Evolutionary conservation across 2,329 filamentous ascomycete species (phyloP), one percentile per base, ranked within the genome.

Genomic region (Cladophialophora bantiana): DNA sequence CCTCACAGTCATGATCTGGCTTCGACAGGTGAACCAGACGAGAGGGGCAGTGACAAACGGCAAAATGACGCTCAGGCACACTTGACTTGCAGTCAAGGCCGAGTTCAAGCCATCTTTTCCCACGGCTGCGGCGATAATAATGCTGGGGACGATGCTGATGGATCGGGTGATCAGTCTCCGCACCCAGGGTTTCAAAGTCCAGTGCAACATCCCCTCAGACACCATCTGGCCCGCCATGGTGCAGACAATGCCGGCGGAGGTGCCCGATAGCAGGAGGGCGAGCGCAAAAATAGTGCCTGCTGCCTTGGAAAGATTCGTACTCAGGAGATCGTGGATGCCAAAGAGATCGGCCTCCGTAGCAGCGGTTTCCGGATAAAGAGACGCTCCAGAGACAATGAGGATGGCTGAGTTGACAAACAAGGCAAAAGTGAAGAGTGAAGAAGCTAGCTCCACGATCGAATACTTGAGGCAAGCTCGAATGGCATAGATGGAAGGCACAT

Each of bases 151-250:
- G 76, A 96, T 93, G 74, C 90, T 92, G 76, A 96, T 91, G 58
- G 85, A 87, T 32, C 93, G 86, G 0, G 93, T 96, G 58, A 94
- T 78, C 3, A 96, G 84, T 10, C 93, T 85, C 2, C 93, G 89
- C 9, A 94, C 74, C 93, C 93, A 96, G 0, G 93, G 93, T 68
- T 84, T 83, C 36, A 94, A 78, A 4, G 80, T 87, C 90, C 92
- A 93, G 55, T 88, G 87, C 53, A 96, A 77, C 68, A 93, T 91
- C 6, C 93, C 93, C 77, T 96, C 93, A 69, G 88, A 89, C 26
- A 96, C 90, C 89, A 96, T 95, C 77, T 96, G 93, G 0, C 93
- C 93, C 0, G 93, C 87, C 72, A 96, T 95, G 1, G 93, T 96
- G 80, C 93, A 96, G 35, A 73, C 72, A 40, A 96, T 92, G 5